Base-by-base conservation (phyloP, 1,284 basidiomycete genomes). In the Thelephora terrestris region DNA sequence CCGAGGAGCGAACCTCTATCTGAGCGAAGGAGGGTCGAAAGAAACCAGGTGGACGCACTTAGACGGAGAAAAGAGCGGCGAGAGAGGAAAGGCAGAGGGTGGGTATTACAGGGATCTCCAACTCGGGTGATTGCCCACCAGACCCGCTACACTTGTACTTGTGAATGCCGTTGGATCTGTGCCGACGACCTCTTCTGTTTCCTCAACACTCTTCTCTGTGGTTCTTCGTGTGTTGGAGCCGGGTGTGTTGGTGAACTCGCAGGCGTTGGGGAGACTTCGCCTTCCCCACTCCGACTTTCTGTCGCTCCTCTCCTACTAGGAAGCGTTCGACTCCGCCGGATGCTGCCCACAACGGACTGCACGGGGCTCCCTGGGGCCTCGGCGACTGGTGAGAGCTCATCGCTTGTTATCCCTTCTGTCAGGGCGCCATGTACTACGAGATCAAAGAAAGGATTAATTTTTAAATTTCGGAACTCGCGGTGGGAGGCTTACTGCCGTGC, bases 271-370 rank as follows among this genome's bases (percentile, higher is more conserved):
- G 39, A 20, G 3, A 14, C 27, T 40, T 42, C 17, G 45, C 27
- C 43, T 52, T 45, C 14, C 40, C 50, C 27, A 45, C 43, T 50
- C 37, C 47, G 59, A 49, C 50, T 47, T 55, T 50, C 56, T 50
- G 44, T 43, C 52, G 50, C 46, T 14, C 43, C 53, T 54, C 29
- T 32, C 14, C 49, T 61, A 35, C 74, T 71, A 6, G 81, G 81
- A 49, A 85, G 52, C 29, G 81, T 85, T 53, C 75, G 70, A 58
- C 82, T 82, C 32, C 81, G 70, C 40, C 67, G 68, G 14, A 81
- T 71, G 44, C 69, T 67, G 23, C 66, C 62, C n/a, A 63, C 58
- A 43, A 58, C 51, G 49, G 50, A 50, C 34, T 62, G 52, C 23
- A 63, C 59, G 38, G 57, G 53, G 71, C 62, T 51, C 67, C 56